Percentiles rank a stretch among this genome's conserved stretches.
Evolutionary conservation across 176 grass and related monocot species (phyloP).

Genomic region (Oryza brachyantha): DNA sequence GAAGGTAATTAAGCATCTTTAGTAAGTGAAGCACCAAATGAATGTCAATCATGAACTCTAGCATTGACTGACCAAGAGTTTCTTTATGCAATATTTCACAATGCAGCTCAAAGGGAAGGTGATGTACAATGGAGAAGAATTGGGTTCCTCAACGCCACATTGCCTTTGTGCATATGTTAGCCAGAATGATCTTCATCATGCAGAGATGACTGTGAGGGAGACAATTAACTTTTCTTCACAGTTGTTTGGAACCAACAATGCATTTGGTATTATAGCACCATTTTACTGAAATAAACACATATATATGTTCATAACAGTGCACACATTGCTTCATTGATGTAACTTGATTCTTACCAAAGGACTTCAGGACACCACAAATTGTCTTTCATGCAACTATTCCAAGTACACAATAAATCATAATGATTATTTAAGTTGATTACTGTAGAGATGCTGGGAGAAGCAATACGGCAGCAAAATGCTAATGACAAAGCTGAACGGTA

Average conservation of each 20-base stretch:
- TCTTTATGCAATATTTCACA: background rate
- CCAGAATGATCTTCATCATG: constrained; percentile 64
- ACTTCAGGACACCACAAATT: background rate
- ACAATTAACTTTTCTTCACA: constrained; percentile 52
- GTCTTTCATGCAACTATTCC: background rate
- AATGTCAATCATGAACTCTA: background rate
- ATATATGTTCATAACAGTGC: background rate
- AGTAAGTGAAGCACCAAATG: background rate
- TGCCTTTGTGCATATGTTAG: constrained; percentile 49
- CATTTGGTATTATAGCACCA: constrained; percentile 44
- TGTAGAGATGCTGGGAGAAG: constrained; percentile 59
- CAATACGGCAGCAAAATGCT: constrained; percentile 30
- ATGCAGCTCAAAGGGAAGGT: constrained; percentile 54
- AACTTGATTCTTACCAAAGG: background rate
- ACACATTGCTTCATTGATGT: constrained; percentile 8
- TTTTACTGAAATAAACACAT: constrained; percentile 6
- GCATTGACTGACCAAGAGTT: constrained; percentile 12
- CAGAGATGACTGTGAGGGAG: constrained; percentile 68
- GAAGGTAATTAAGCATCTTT: constrained; percentile 29
- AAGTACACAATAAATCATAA: background rate
- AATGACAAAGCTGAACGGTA: constrained; percentile 54
- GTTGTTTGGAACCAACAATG: constrained; percentile 38
- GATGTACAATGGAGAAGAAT: constrained; percentile 57
- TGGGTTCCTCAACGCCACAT: constrained; percentile 25
- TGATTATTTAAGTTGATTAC: background rate